Base-by-base conservation (phyloP, 805 yeast genomes). In the Zygosaccharomyces bisporus region DNA sequence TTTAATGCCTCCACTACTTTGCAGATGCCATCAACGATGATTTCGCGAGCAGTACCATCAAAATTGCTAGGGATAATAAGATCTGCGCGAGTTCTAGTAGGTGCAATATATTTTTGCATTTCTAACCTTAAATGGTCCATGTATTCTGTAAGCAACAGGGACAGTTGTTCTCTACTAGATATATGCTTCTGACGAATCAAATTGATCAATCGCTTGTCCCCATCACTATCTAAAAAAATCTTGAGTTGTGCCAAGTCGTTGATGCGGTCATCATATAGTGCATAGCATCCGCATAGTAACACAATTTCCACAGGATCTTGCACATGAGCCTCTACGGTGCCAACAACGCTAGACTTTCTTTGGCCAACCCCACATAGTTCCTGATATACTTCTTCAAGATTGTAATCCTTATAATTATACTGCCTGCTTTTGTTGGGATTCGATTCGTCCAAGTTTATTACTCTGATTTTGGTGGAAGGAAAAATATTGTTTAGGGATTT, bases 131-230 rank as follows among this genome's bases (percentile, higher is more conserved):
- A 40, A 34, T 56, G 49, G 16, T 56, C 58, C 60, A 62, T 45
- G 38, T 63, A 62, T 34, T 63, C 61, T 4, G 53, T 39, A 8
- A 63, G 46, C 25, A 60, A 30, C 9, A 12, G 44, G 4, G 60
- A 51, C 42, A 63, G 42, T 27, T 51, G 52, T 9, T 51, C 47
- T 2, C 56, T 38, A 6, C 30, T 47, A 2, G 43, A 42, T 4
- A 52, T 50, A 1, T 47, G 41, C 16, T 44, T 40, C 9, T 52
- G 43, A 8, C 47, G 68, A 37, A 86, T 82, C 84, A 93, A 79
- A 51, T 95, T 75, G n/a, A 87, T 81, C 32, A 90, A 68, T 43
- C 96, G 68, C 4, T 84, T 79, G 62, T 90, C 98, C 1, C 91
- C 80, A 63, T 90, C 97, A 49, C 88, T 76, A 52, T 86, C 93